Base-by-base conservation (phyloP, 768 basidiomycete species). In the Tricholoma sp. region DNA sequence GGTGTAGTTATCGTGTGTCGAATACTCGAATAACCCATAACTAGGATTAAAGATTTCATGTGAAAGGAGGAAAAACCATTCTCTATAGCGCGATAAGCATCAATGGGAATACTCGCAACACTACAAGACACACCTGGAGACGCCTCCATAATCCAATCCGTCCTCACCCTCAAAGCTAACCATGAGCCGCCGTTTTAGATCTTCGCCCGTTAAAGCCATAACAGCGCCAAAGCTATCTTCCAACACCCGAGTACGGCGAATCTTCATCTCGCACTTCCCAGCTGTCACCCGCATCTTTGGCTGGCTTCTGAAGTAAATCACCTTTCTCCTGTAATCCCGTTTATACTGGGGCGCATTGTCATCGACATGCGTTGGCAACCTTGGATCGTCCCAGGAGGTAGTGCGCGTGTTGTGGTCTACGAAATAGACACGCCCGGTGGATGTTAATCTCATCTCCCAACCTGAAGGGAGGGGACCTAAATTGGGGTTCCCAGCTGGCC, bases 271-370 rank as follows among this genome's bases (percentile, higher is more conserved):
- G 64, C 91, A 94, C 68, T 93, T 94, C 34, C 91, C 92, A 12
- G 84, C 79, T 50, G 82, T 79, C 7, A 81, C 73, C 46, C 90
- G 81, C 78, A 96, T 87, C 53, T 91, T 87, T 22, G 92, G 91
- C 63, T 96, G 93, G 61, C 85, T 88, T 59, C 93, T 82, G 82
- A 96, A 94, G 75, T 95, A 95, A 50, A 95, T 86, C 45, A 95
- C 84, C 72, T 95, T 96, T 56, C 91, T 79, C 61, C 93, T 77
- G 69, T 95, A 96, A 73, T 96, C 93, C 60, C 91, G 86, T 73
- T 95, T 94, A 73, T 94, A 95, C 72, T 95, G 92, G n/a, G 93
- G 94, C 3, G 91, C 91, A 71, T 85, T 91, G 61, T 89, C 85
- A 66, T 94, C 91, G 50, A 94, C 76, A 59, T 86, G 82, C 1